phyloP scores from a whole-genome alignment of 1,284 basidiomycete species.

The Sanghuangporus sanghuang region DNA sequence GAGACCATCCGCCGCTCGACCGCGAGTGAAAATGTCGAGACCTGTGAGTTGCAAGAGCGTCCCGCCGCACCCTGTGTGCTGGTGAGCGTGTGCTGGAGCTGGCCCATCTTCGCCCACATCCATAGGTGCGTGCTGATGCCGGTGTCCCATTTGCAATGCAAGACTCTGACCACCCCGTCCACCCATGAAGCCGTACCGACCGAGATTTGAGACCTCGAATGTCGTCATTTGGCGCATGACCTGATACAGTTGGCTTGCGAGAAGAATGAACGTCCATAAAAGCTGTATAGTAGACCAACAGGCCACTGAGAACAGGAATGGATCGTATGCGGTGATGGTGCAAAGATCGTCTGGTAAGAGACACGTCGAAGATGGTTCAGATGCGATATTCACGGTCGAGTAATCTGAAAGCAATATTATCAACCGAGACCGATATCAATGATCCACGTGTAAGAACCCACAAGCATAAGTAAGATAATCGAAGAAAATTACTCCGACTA shows the following conservation, averaged over 20 bases:
- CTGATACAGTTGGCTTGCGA: slow-evolving; percentile 87
- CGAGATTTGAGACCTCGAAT: slow-evolving; percentile 91
- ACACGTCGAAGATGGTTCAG: slow-evolving; percentile 55
- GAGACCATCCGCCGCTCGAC: slow-evolving; percentile 43
- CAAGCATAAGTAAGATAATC: slow-evolving; percentile 80
- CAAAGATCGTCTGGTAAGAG: slow-evolving; percentile 70
- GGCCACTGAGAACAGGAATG: slow-evolving; percentile 80
- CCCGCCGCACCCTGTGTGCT: slow-evolving; percentile 26
- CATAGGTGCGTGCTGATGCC: slow-evolving; percentile 32
- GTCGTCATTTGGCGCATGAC: slow-evolving; percentile 94
- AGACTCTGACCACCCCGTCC: slow-evolving; percentile 77
- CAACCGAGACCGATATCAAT: slow-evolving; percentile 4
- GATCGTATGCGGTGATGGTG: slow-evolving; percentile 62
- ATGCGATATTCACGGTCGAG: slow-evolving; percentile 35
- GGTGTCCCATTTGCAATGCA: slow-evolving; percentile 66
- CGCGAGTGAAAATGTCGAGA: slow-evolving; percentile 60
- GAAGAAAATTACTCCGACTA: slow-evolving; percentile 76
- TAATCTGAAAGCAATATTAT: slow-evolving; percentile 38
- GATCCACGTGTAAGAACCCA: slow-evolving; percentile 35
- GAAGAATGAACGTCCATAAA: slow-evolving; percentile 87
- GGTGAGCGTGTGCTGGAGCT: slow-evolving; percentile 21
- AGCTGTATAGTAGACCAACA: slow-evolving; percentile 89
- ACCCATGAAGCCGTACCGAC: slow-evolving; percentile 96
- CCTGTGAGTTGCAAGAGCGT: slow-evolving; percentile 50
- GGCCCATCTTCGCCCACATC: slow-evolving; percentile 22